Evolutionary conservation across 345 rosid species (phyloP).

Genomic region (Gynandropsis gynandra): DNA sequence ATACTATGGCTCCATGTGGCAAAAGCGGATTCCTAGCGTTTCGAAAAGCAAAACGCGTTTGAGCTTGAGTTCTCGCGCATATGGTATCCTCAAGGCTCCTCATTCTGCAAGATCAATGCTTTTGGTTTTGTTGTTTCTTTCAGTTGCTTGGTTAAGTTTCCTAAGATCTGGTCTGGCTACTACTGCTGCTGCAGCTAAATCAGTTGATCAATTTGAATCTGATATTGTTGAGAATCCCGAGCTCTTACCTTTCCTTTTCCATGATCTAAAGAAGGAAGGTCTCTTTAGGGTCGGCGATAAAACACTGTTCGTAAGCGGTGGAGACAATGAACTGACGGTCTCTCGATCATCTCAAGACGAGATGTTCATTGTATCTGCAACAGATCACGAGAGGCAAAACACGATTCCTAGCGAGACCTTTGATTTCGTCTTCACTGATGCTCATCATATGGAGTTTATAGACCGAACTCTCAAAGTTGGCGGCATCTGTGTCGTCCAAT

Average conservation of each 20-base stretch:
- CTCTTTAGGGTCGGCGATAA: slow-evolving; percentile 34
- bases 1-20: slow-evolving; percentile 31
- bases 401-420: slow-evolving; percentile 31
- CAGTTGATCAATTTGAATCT: slow-evolving; percentile 5
- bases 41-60: slow-evolving; percentile 19
- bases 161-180: slow-evolving; percentile 16
- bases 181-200: not conserved
- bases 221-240: slow-evolving; percentile 12
- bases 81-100: slow-evolving; percentile 31
- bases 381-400: slow-evolving; percentile 37
- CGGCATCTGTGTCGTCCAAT: slow-evolving; percentile 41
- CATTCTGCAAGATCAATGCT: slow-evolving; percentile 30
- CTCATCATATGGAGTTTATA: slow-evolving; percentile 36
- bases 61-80: slow-evolving; percentile 10
- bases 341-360: slow-evolving; percentile 23
- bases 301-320: slow-evolving; percentile 34
- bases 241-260: slow-evolving; percentile 34
- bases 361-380: slow-evolving; percentile 32
- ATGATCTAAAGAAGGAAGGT: slow-evolving; percentile 54
- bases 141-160: slow-evolving; percentile 30
- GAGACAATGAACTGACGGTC: slow-evolving; percentile 22
- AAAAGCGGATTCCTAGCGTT: slow-evolving; percentile 18
- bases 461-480: slow-evolving; percentile 57
- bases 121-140: slow-evolving; percentile 37
- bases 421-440: slow-evolving; percentile 40